phyloP scores from a whole-genome alignment of 768 basidiomycete species.

The Amanita fuliginea region DNA sequence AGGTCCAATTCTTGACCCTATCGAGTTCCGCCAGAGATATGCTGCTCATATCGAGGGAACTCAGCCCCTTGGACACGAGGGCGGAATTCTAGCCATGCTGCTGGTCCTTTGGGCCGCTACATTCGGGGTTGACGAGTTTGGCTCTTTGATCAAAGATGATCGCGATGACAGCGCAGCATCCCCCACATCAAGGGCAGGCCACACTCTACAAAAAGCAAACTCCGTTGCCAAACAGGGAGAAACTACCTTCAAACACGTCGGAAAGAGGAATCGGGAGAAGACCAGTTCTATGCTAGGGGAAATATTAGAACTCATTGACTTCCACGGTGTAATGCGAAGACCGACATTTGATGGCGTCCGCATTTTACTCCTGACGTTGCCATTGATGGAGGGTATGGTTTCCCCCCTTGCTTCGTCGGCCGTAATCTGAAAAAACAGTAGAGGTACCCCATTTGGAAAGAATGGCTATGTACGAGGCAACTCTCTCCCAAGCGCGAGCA shows the following conservation, averaged over 20 bases:
- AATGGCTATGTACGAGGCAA: constrained; percentile 67
- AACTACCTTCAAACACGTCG: constrained; percentile 21
- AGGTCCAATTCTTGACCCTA: constrained; percentile 83
- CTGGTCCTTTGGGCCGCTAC: constrained; percentile 85
- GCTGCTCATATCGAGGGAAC: constrained; percentile 52
- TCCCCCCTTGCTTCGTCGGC: constrained; percentile 1
- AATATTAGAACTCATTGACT: constrained; percentile 71
- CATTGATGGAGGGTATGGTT: constrained; percentile 69
- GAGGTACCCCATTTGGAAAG: constrained; percentile 36
- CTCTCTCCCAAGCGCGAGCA: constrained; percentile 71
- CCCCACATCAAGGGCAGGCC: neutral
- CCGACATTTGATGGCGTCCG: constrained; percentile 85
- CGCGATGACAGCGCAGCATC: neutral
- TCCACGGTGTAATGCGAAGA: constrained; percentile 64
- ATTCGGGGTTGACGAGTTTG: constrained; percentile 78
- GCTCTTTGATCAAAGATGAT: constrained; percentile 20
- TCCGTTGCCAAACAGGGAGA: constrained; percentile 3
- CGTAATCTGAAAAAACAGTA: constrained; percentile 13
- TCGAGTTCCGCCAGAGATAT: constrained; percentile 70
- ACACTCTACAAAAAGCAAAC: neutral
- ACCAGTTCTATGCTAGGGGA: constrained; percentile 66
- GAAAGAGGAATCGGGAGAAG: constrained; percentile 35
- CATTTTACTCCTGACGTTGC: constrained; percentile 65
- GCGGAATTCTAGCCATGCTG: constrained; percentile 65
- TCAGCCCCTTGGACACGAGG: constrained; percentile 57